These are phyloP conservation scores for Penicillium macrosclerotiorum DNA, from an alignment of 495 filamentous ascomycete genomes.

Conservation along the genomic window DNA sequence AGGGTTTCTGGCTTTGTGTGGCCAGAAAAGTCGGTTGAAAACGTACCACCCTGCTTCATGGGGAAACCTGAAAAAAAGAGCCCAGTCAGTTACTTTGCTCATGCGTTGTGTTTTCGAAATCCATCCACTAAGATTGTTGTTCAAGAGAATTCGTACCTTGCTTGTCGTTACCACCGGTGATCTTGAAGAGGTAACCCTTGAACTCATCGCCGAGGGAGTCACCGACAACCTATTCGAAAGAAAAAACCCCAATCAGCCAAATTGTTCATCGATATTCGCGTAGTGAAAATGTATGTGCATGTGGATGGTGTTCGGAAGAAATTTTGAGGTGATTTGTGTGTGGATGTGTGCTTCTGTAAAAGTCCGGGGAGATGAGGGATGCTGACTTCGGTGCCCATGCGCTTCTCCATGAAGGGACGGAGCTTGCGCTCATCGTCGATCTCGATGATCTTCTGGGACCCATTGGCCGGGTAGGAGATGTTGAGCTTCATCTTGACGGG, in stretches of 20 bases:
- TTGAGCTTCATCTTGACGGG: constrained; percentile 83
- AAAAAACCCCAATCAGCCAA: constrained; percentile 39
- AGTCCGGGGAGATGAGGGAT: constrained; percentile 19
- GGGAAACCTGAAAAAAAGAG: constrained; percentile 66
- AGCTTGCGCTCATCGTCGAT: constrained; percentile 96
- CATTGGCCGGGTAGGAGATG: constrained; percentile 97
- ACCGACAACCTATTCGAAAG: constrained; percentile 53
- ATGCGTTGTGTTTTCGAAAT: not conserved
- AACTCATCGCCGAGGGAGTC: constrained; percentile 97
- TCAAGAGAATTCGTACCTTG: constrained; percentile 56
- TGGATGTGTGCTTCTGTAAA: constrained; percentile 9
- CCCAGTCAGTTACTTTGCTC: constrained; percentile 27
- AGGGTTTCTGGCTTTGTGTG: constrained; percentile 14
- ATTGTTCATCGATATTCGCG: constrained; percentile 20
- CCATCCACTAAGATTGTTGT: not conserved
- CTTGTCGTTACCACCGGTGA: constrained; percentile 99
- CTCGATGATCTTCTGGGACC: constrained; percentile 98
- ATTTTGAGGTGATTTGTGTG: constrained; percentile 9
- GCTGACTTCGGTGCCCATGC: constrained; percentile 95
- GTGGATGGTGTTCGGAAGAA: constrained; percentile 6
- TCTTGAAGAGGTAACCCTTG: constrained; percentile 88
- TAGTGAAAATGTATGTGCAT: constrained; percentile 9
- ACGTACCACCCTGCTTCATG: constrained; percentile 96
- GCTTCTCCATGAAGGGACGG: constrained; percentile 82
- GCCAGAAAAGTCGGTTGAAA: constrained; percentile 3